Evolutionary conservation across 2,329 filamentous ascomycete species (phyloP).

Genomic region (Pestalotiopsis sp.): DNA sequence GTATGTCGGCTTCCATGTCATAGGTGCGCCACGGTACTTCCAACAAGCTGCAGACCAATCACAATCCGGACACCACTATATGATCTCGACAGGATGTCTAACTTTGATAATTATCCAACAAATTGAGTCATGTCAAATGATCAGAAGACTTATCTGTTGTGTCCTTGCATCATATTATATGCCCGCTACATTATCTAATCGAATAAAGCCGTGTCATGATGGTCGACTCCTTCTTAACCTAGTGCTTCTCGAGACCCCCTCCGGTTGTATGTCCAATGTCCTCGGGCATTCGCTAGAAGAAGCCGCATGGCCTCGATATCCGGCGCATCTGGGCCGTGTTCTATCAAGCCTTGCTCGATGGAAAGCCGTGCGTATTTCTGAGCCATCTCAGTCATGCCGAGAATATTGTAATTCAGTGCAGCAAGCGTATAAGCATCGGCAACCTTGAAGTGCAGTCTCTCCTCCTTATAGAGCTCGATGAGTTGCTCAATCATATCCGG

Average conservation of each 20-base stretch:
- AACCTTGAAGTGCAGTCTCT: slow-evolving; percentile 38
- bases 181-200: no score
- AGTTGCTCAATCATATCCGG: slow-evolving; percentile 31
- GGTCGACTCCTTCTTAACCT: not conserved
- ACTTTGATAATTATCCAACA: no score
- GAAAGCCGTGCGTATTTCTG: slow-evolving; percentile 33
- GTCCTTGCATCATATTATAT: no score
- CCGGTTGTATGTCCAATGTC: slow-evolving; percentile 26
- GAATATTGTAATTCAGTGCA: slow-evolving; percentile 37
- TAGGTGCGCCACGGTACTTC: no score
- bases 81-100: no score
- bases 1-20: no score
- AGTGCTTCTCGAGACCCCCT: not conserved
- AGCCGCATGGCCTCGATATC: slow-evolving; percentile 34
- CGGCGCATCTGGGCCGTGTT: slow-evolving; percentile 32
- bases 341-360: slow-evolving; percentile 32
- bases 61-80: no score
- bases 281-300: slow-evolving; percentile 27
- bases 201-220: no score
- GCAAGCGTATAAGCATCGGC: slow-evolving; percentile 38
- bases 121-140: no score
- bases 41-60: no score
- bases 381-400: slow-evolving; percentile 28
- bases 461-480: slow-evolving; percentile 32
- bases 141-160: no score